Base-by-base conservation (phyloP, 1,284 basidiomycete species). In the Tetrapyrgos nigripes region DNA sequence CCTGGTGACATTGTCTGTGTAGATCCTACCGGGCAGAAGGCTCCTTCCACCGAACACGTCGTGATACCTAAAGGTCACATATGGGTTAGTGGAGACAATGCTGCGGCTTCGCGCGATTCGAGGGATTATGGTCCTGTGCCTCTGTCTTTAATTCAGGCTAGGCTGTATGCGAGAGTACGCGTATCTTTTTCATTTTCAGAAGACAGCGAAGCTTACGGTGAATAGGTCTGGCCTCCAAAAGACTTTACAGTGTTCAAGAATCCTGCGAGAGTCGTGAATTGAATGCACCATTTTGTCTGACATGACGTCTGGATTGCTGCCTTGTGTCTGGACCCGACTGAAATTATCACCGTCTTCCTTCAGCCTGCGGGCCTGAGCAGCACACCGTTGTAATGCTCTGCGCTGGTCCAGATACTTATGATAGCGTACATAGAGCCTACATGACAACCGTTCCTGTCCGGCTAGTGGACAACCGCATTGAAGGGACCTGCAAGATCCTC, bases 51-150 rank as follows among this genome's bases (percentile, higher is more conserved):
- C 43, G 89, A 89, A 68, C 92, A 93, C 67, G 83, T 93, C 17
- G 71, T 88, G 27, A 76, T 96, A 8, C 93, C 94, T 1, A 84
- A 84, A 66, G 93, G 93, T 2, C 92, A 96, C 72, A 74, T 98
- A n/a, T 99, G 96, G 96, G 79, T 97, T 45, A 85, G 82, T 27
- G 97, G 97, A 13, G 97, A 99, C 78, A 99, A 99, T 67, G 79
- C 92, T 57, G 80, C 84, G 28, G 85, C 84, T 65, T 96, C 94
- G 45, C 87, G 88, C 9, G 97, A 98, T 75, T 98, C 95, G 27
- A 82, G 96, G 57, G 78, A 83, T 44, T 98, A 98, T 75, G 97
- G 97, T 0, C 96, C 97, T 5, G 90, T 99, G 1, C 90, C 97
- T 0, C 82, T 96, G 61, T 92, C 86, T 2, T 79, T 98, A 48